These are phyloP conservation scores for Boletales sp. DNA, from an alignment of 768 basidiomycete species.

Conservation along the genomic window DNA sequence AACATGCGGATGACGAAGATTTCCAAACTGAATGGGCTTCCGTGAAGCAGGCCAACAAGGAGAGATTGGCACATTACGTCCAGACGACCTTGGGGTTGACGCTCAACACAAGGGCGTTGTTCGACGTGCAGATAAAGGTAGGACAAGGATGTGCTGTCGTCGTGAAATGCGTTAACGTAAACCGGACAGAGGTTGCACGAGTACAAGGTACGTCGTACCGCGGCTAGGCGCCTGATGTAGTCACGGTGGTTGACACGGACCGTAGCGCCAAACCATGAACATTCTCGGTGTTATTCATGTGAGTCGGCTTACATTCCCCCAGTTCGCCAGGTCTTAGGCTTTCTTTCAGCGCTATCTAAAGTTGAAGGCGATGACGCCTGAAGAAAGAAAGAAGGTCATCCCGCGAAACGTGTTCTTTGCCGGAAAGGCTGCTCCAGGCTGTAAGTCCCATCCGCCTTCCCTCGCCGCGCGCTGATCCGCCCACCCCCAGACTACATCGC, in stretches of 20 bases:
- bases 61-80: constrained; percentile 76
- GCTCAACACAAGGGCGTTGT: constrained; percentile 75
- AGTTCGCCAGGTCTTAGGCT: neutral
- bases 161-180: neutral
- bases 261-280: constrained; percentile 88
- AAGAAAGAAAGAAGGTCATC: constrained; percentile 75
- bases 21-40: constrained; percentile 81
- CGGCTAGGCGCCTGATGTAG: neutral
- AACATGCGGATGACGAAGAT: constrained; percentile 62
- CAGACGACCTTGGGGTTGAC: constrained; percentile 65
- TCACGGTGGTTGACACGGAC: neutral
- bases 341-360: constrained; percentile 67
- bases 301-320: constrained; percentile 20
- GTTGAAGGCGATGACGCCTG: constrained; percentile 75
- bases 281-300: constrained; percentile 88
- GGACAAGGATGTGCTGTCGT: constrained; percentile 1
- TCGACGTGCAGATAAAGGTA: constrained; percentile 89
- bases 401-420: constrained; percentile 96
- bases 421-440: constrained; percentile 94
- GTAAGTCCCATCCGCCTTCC: constrained; percentile 39
- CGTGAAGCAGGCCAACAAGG: constrained; percentile 90
- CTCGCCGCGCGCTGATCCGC: constrained; percentile 4
- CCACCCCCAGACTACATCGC: constrained; percentile 72
- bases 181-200: constrained; percentile 76
- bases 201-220: constrained; percentile 59